Conservation (phyloP, 2,329 filamentous ascomycete species). For the Aspergillus brunneoviolaceus region DNA sequence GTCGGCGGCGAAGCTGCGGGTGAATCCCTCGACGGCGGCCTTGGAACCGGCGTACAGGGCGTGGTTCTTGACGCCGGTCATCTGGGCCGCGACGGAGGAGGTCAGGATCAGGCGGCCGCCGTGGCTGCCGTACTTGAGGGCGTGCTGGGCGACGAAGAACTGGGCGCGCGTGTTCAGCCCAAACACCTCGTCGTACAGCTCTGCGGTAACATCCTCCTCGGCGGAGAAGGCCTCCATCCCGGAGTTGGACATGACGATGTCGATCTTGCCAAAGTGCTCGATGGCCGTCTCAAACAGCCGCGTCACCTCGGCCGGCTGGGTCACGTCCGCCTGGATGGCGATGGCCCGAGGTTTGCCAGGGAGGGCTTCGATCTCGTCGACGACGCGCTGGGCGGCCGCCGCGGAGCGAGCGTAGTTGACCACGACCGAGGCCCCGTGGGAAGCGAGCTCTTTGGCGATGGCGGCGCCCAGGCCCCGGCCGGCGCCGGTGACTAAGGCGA, state of each 20-base stretch:
- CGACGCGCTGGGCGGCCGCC: too few relatives aligned
- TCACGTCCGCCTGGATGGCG: conserved; percentile 67
- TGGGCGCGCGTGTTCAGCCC: conserved; percentile 53
- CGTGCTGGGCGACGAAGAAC: conserved; percentile 64
- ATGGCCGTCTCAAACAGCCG: conserved; percentile 63
- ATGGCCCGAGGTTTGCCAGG: conserved; percentile 61
- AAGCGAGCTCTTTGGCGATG: conserved; percentile 41
- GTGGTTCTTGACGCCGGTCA: conserved; percentile 65
- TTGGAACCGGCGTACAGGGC: conserved; percentile 74
- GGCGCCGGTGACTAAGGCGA: conserved; percentile 34
- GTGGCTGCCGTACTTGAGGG: conserved; percentile 66
- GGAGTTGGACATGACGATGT: conserved; percentile 57
- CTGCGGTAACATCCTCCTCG: conserved; percentile 56
- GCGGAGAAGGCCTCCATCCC: conserved; percentile 42
- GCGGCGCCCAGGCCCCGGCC: conserved; percentile 42
- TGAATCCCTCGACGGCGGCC: conserved; percentile 56
- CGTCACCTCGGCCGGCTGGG: conserved; percentile 62
- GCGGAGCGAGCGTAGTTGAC: conserved; percentile 33
- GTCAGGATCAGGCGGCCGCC: conserved; percentile 71
- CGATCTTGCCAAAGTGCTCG: conserved; percentile 63
- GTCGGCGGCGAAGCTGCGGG: too few relatives aligned
- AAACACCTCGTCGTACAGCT: too few relatives aligned
- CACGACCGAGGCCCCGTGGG: conserved; percentile 39
- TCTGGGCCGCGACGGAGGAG: neutral
- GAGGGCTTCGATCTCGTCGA: conserved; percentile 54